Conservation (phyloP, 2,329 filamentous ascomycete species). For the Aurifilum marmelostoma region DNA sequence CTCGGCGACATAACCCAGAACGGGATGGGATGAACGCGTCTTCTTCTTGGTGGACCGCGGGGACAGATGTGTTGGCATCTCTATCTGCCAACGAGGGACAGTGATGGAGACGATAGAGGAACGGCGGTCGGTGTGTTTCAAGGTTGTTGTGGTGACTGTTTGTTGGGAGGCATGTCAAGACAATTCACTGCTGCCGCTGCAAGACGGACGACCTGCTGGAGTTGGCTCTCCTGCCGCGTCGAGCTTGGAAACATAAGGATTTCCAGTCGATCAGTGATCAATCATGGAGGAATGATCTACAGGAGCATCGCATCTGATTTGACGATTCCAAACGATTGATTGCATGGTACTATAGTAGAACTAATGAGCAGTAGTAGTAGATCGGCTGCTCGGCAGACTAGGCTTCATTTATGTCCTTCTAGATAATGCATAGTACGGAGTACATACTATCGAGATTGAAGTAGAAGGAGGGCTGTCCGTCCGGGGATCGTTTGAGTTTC, state of each 20-base stretch:
- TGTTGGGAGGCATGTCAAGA: not conserved
- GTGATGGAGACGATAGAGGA: not conserved
- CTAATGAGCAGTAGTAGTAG: not conserved
- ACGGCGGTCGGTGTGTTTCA: not conserved
- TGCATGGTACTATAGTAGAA: not conserved
- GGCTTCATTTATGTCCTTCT: not conserved
- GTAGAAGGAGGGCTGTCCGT: not conserved
- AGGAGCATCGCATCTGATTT: not conserved
- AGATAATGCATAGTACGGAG: not conserved
- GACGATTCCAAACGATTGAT: not conserved
- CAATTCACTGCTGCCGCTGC: not conserved
- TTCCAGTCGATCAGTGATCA: not conserved
- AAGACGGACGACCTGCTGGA: not conserved
- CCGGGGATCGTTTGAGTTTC: not conserved
- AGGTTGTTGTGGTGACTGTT: not conserved
- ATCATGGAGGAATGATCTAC: not conserved
- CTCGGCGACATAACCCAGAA: not conserved
- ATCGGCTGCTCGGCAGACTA: slow-evolving; percentile 11
- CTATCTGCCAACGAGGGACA: not conserved
- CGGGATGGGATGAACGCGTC: not conserved
- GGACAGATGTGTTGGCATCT: not conserved
- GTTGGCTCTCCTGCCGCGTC: not conserved
- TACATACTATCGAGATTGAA: not conserved
- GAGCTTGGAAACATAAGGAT: not conserved
- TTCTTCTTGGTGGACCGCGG: not conserved